Evolutionary conservation across 2,329 filamentous ascomycete genomes (phyloP).

Genomic region (Aspergillus sergii): DNA sequence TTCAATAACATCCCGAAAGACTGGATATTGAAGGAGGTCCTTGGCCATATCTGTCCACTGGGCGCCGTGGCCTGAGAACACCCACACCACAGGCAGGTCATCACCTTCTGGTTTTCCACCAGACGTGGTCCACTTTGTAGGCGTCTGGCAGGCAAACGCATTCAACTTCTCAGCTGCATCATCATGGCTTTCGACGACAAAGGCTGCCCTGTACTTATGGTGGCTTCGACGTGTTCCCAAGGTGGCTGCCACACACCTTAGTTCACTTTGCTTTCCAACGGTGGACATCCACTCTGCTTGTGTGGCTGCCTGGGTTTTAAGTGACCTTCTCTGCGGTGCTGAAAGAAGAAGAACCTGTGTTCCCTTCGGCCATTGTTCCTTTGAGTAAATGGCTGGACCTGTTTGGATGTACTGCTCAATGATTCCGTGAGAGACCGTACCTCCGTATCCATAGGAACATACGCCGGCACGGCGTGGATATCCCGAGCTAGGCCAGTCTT

Average conservation of each 20-base stretch:
- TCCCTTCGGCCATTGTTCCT: neutral
- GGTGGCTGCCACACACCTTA: neutral
- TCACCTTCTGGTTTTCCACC: conserved; percentile 24
- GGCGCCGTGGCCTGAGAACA: conserved; percentile 48
- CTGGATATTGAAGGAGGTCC: conserved; percentile 29
- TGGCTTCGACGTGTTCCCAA: neutral
- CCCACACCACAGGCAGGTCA: conserved; percentile 29
- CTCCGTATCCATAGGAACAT: conserved; percentile 39
- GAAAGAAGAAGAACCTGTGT: neutral
- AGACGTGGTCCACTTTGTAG: conserved; percentile 11
- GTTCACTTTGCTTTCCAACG: neutral
- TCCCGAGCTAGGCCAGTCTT: conserved; percentile 21
- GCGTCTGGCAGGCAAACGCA: neutral
- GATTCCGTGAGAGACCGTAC: conserved; percentile 38
- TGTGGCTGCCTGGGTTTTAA: neutral
- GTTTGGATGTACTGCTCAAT: conserved; percentile 26
- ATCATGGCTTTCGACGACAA: neutral
- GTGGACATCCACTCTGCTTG: neutral
- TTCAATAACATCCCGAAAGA: conserved; percentile 24
- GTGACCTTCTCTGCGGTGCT: neutral
- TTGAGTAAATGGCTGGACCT: neutral
- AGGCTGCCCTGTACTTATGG: conserved; percentile 1
- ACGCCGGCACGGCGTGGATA: conserved; percentile 29
- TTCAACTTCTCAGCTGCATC: conserved; percentile 16
- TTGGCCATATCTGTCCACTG: conserved; percentile 47